phyloP scores from a whole-genome alignment of 768 basidiomycete species.

The Mrakia hoshinonis region DNA sequence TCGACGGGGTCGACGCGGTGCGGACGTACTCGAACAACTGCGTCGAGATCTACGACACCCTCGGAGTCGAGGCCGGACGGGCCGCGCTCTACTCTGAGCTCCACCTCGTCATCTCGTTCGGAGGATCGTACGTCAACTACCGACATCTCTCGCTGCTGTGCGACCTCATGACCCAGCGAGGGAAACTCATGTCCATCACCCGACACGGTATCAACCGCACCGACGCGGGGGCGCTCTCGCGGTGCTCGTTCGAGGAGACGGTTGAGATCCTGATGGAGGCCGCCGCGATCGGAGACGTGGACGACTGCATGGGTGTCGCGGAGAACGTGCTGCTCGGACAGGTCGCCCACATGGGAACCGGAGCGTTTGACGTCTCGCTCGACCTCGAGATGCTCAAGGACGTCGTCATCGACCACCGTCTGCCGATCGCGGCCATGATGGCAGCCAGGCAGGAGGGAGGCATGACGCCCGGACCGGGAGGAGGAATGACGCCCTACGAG shows the following conservation, averaged over 20 bases:
- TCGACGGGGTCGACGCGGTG: slow-evolving; percentile 86
- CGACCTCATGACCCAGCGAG: slow-evolving; percentile 96
- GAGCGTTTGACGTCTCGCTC: slow-evolving; percentile 80
- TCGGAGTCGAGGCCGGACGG: slow-evolving; percentile 94
- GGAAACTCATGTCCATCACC: slow-evolving; percentile 92
- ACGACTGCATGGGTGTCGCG: slow-evolving; percentile 96
- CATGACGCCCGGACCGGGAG: slow-evolving; percentile 50
- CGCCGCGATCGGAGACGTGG: slow-evolving; percentile 93
- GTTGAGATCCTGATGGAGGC: slow-evolving; percentile 99
- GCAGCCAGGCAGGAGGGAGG: slow-evolving; percentile 37
- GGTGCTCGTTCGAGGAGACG: slow-evolving; percentile 98
- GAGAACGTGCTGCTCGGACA: slow-evolving; percentile 99
- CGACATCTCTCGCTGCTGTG: slow-evolving; percentile 92
- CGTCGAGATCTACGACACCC: slow-evolving; percentile 83
- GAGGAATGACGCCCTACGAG: slow-evolving; percentile 94
- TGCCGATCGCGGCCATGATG: slow-evolving; percentile 44
- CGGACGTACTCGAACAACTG: slow-evolving; percentile 96
- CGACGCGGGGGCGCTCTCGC: slow-evolving; percentile 96
- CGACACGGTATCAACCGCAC: slow-evolving; percentile 98
- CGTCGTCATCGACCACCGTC: slow-evolving; percentile 89
- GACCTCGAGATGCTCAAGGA: slow-evolving; percentile 99
- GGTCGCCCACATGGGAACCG: slow-evolving; percentile 99
- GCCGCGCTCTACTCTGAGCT: slow-evolving; percentile 90
- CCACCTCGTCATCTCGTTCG: slow-evolving; percentile 93
- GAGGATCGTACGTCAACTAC: slow-evolving; percentile 99